Conservation (phyloP, 805 yeast species). For the Candida piceae region DNA sequence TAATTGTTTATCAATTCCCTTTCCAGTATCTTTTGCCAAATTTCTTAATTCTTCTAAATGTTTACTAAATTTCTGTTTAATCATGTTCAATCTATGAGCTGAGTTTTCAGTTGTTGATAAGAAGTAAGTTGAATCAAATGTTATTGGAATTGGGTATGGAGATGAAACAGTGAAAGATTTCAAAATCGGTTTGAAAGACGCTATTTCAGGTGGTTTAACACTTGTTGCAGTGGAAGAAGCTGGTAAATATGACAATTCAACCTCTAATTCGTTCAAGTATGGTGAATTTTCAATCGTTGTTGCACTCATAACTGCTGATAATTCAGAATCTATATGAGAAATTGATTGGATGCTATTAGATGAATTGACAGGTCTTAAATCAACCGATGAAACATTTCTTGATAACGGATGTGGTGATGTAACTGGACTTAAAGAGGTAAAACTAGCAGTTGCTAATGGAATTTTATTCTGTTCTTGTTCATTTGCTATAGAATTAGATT, state of each 20-base stretch:
- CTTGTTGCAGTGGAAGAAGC: constrained; percentile 1
- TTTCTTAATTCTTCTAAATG: constrained; percentile 11
- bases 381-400: not conserved
- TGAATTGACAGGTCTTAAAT: constrained; percentile 2
- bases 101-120: constrained; percentile 9
- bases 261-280: constrained; percentile 13
- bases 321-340: constrained; percentile 2
- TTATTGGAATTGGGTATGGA: constrained; percentile 16
- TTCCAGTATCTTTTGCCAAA: constrained; percentile 13
- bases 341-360: constrained; percentile 1
- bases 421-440: constrained; percentile 8
- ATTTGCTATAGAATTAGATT: not conserved
- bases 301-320: constrained; percentile 7
- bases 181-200: constrained; percentile 9
- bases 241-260: constrained; percentile 5
- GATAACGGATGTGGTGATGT: constrained; percentile 4
- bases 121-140: constrained; percentile 13
- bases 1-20: constrained; percentile 21
- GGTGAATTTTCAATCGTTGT: constrained; percentile 2
- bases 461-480: constrained; percentile 2
- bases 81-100: constrained; percentile 8
- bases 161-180: constrained; percentile 18
- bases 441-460: constrained; percentile 5
- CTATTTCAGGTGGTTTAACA: constrained; percentile 15
- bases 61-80: constrained; percentile 12